phyloP scores from a whole-genome alignment of 176 grass and related monocot species.

The Juncus inflexus region DNA sequence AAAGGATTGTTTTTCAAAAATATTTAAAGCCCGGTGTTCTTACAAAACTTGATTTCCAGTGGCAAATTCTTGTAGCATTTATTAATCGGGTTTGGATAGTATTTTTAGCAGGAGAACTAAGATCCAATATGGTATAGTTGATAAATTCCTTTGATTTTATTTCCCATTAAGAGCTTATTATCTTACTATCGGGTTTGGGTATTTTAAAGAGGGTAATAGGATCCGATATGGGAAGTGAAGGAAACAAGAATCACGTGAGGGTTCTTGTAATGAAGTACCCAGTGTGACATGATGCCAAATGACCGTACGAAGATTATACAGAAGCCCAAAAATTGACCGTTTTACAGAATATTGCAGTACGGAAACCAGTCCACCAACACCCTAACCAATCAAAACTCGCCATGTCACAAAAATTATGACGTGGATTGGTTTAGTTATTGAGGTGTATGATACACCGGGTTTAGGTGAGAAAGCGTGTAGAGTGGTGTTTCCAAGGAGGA shows the following conservation, averaged over 20 bases:
- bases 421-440: too few relatives aligned
- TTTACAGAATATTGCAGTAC: neutral
- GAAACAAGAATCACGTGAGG: constrained; percentile 18
- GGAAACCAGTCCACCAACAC: neutral
- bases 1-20: constrained; percentile 13
- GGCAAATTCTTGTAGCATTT: neutral
- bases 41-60: neutral
- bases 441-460: too few relatives aligned
- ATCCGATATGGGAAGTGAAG: neutral
- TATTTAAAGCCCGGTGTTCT: constrained; percentile 9
- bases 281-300: constrained; percentile 7
- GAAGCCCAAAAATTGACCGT: constrained; percentile 10
- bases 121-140: neutral
- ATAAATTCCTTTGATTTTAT: neutral
- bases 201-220: neutral
- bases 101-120: neutral
- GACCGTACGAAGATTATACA: constrained; percentile 11
- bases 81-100: neutral
- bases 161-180: too few relatives aligned
- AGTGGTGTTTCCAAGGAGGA: too few relatives aligned
- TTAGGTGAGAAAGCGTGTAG: too few relatives aligned
- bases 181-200: neutral
- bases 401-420: too few relatives aligned
- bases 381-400: neutral
- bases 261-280: neutral